phyloP scores from a whole-genome alignment of 2,329 filamentous ascomycete genomes.

The Mycosphaerella sp. region DNA sequence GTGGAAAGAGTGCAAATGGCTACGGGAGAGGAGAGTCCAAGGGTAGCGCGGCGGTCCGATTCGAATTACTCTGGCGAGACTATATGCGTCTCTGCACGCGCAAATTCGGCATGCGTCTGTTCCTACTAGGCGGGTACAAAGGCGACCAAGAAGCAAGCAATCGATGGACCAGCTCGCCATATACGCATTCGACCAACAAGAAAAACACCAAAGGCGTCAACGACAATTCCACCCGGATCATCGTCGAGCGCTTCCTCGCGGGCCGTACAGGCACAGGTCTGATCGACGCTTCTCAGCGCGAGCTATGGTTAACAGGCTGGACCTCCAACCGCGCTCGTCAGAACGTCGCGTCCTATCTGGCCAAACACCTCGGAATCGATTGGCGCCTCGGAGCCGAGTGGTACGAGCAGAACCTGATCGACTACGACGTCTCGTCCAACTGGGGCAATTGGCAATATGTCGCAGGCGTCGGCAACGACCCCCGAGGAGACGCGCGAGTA shows the following conservation, averaged over 20 bases:
- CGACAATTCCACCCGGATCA: conserved; percentile 33
- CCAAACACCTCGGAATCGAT: conserved; percentile 68
- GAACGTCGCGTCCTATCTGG: conserved; percentile 68
- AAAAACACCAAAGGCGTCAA: conserved; percentile 43
- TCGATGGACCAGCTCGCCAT: conserved; percentile 34
- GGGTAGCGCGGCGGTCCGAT: conserved; percentile 62
- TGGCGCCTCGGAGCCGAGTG: conserved; percentile 78
- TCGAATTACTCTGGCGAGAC: conserved; percentile 72
- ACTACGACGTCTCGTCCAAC: conserved; percentile 60
- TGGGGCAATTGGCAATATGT: conserved; percentile 63
- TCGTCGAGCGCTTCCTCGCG: conserved; percentile 54
- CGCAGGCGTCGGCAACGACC: conserved; percentile 73
- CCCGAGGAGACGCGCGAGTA: conserved; percentile 61
- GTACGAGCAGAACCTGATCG: conserved; percentile 69
- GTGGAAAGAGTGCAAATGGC: conserved; percentile 44
- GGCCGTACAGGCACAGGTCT: conserved; percentile 70
- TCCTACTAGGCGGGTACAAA: conserved; percentile 59
- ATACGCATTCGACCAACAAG: conserved; percentile 29
- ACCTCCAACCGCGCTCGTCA: conserved; percentile 71
- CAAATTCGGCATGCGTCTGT: conserved; percentile 63
- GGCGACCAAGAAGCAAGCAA: conserved; percentile 35
- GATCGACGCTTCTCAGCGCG: conserved; percentile 70
- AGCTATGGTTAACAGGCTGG: conserved; percentile 69
- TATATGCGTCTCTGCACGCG: conserved; percentile 71
- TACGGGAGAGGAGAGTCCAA: conserved; percentile 67